Evolutionary conservation across 495 filamentous ascomycete species (phyloP), one percentile per base, ranked within the genome.

Genomic region (Podospora comata): DNA sequence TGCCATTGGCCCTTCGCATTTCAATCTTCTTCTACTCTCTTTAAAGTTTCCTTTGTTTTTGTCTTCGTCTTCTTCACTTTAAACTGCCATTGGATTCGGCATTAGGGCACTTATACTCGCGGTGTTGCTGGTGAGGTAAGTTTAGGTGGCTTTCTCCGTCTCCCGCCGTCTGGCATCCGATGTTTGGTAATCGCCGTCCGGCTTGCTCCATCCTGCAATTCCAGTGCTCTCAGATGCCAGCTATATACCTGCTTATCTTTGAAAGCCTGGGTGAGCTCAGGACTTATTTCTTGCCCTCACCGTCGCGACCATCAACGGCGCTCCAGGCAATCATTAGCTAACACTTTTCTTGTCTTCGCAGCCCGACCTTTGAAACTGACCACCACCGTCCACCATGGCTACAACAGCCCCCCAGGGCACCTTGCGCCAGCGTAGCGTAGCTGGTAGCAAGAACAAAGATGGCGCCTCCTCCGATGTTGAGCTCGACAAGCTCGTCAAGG

Each of bases 371-470:
- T 60, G 27, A 39, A 63, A 20, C n/a, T 48, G 59, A 13, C 59
- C 26, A 61, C 26, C 61, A 63, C 30, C 27, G n/a, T 32, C 18
- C 73, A 70, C 44, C 71, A 84, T 82, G 81, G 76, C 74, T 60
- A 66, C 68, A 27, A 44, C 65, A 23, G 74, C 79, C 66, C 80
- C 81, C 64, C 80, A 83, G 73, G 82, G 83, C 71, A 81, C 80
- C 73, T 72, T 86, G 76, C 83, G 85, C 72, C 85, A 86, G 76
- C 78, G 85, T 68, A 84, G 82, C 65, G 82, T 85, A 65, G 74
- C 71, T 67, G 71, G 79, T 65, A 67, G 71, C 16, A 85, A 83
- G 74, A 75, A 79, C 65, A 81, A 77, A 64, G 77, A 80, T 69
- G 71, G 72, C 65, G 71, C 71, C 2, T 70, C 76, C 34, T 72